Percentiles rank a stretch among this genome's conserved stretches.
Conservation (phyloP, 1,284 basidiomycete species). For the Tetrapyrgos nigripes region DNA sequence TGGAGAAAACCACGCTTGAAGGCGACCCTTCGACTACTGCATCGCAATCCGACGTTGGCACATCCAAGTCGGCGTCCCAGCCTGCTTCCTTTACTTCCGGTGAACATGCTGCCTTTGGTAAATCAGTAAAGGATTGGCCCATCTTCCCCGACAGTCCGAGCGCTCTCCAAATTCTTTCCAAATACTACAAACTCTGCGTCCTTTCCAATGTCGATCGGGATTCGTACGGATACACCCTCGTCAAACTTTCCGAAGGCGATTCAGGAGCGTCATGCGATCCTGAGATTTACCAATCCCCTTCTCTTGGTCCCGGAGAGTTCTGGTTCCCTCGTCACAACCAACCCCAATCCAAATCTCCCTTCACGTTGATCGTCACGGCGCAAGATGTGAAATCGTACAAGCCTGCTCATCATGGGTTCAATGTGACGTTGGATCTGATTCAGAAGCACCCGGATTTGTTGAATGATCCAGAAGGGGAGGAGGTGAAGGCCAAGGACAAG, state of each 20-base stretch:
- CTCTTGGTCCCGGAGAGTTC: slow-evolving; percentile 35
- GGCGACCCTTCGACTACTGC: slow-evolving; percentile 19
- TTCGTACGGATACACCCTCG: slow-evolving; percentile 67
- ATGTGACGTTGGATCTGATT: slow-evolving; percentile 54
- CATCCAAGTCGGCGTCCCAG: slow-evolving; percentile 6
- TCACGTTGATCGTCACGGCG: slow-evolving; percentile 70
- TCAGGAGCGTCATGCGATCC: slow-evolving; percentile 7
- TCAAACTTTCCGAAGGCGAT: slow-evolving; percentile 54
- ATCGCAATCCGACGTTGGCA: slow-evolving; percentile 23
- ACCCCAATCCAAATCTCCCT: slow-evolving; percentile 54
- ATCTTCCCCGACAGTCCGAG: slow-evolving; percentile 69
- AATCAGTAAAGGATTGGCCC: slow-evolving; percentile 65
- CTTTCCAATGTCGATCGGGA: slow-evolving; percentile 76
- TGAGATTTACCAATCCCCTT: slow-evolving; percentile 27
- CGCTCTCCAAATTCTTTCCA: slow-evolving; percentile 64
- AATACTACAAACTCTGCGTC: slow-evolving; percentile 70
- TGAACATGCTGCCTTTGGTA: slow-evolving; percentile 53
- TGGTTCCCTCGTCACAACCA: slow-evolving; percentile 47
- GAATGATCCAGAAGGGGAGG: slow-evolving; percentile 39
- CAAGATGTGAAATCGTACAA: slow-evolving; percentile 75
- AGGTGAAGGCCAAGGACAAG: slow-evolving; percentile 45
- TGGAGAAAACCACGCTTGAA: slow-evolving; percentile 22
- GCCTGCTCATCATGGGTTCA: slow-evolving; percentile 64
- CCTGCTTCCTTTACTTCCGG: slow-evolving; percentile 23
- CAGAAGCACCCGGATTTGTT: slow-evolving; percentile 47